phyloP scores from a whole-genome alignment of 208 protist genomes.

The Trypanosomatidae sp. region DNA sequence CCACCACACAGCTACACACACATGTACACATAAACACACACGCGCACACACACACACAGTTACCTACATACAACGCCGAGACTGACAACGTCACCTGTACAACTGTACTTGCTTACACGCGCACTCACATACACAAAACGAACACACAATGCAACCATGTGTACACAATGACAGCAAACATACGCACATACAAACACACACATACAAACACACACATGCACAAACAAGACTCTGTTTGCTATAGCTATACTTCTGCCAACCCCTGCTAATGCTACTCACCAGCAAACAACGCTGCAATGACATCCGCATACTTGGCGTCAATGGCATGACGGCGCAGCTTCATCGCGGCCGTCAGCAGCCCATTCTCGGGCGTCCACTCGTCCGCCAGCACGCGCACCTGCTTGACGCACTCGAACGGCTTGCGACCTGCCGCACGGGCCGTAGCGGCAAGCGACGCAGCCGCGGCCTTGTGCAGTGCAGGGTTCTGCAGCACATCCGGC shows the following conservation, averaged over 20 bases:
- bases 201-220: slow-evolving; percentile 3
- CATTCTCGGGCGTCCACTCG: slow-evolving; percentile 80
- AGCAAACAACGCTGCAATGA: slow-evolving; percentile 49
- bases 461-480: slow-evolving; percentile 16
- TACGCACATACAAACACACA: slow-evolving; percentile 3
- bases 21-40: no score
- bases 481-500: slow-evolving; percentile 15
- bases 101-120: no score
- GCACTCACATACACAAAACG: no score
- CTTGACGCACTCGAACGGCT: slow-evolving; percentile 41
- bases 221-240: background rate
- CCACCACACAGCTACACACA: no score
- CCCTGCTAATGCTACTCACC: slow-evolving; percentile 12
- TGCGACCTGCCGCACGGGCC: slow-evolving; percentile 13
- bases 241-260: background rate
- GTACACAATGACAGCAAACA: slow-evolving; percentile 1
- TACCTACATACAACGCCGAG: slow-evolving; percentile 2
- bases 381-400: slow-evolving; percentile 40
- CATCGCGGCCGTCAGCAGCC: slow-evolving; percentile 55
- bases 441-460: slow-evolving; percentile 17
- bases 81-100: no score
- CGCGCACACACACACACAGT: background rate
- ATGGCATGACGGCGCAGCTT: slow-evolving; percentile 68
- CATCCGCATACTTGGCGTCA: slow-evolving; percentile 33
- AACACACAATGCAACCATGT: no score